phyloP scores from a whole-genome alignment of 495 filamentous ascomycete genomes.

The Penicillium desertorum region DNA sequence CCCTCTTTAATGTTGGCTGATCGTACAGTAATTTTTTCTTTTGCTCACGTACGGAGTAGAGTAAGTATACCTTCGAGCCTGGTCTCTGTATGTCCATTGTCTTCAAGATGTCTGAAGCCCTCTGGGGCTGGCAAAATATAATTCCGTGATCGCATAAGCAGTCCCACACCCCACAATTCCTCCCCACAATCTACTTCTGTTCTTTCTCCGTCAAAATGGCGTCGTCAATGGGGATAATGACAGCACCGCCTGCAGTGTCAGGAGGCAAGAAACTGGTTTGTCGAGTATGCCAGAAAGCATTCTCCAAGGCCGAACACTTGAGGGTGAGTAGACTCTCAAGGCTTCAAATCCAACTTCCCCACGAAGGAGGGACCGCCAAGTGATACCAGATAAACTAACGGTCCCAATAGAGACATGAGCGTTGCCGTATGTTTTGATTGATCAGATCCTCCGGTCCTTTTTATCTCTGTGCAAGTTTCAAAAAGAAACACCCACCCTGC shows the following conservation, averaged over 20 bases:
- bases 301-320: constrained; percentile 49
- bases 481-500: constrained; percentile 1
- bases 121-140: not conserved
- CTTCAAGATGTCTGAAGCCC: not conserved
- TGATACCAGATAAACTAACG: constrained; percentile 19
- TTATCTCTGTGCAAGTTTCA: not conserved
- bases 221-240: constrained; percentile 24
- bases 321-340: constrained; percentile 30
- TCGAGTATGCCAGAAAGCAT: constrained; percentile 44
- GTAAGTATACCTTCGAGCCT: not conserved
- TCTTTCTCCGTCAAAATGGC: constrained; percentile 11
- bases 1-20: not conserved
- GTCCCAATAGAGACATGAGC: constrained; percentile 47
- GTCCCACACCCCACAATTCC: constrained; percentile 20
- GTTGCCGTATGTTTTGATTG: constrained; percentile 40
- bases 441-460: not conserved
- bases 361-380: constrained; percentile 20
- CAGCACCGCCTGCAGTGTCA: constrained; percentile 11
- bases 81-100: not conserved
- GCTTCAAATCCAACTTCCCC: constrained; percentile 3
- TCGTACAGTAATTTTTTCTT: no score
- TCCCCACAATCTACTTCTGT: constrained; percentile 20
- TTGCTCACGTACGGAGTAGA: no score
- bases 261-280: constrained; percentile 39
- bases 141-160: constrained; percentile 12